Evolutionary conservation across 805 yeast species (phyloP).

Genomic region (Candida endomychidarum): DNA sequence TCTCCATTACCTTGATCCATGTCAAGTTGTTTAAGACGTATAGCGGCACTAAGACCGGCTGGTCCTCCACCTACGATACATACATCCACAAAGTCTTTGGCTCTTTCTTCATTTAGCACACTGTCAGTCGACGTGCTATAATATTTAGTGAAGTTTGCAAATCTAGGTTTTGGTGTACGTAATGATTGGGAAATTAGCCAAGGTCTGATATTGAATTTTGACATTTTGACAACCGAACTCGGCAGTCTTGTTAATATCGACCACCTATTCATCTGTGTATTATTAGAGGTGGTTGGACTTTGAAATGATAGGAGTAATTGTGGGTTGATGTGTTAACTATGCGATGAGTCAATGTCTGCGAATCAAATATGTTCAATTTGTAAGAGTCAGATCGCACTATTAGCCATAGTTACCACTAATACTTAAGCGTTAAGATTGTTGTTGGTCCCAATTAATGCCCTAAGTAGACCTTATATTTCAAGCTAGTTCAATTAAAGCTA

Average conservation of each 20-base stretch:
- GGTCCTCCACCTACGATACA: conserved; percentile 98
- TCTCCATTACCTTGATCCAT: conserved; percentile 60
- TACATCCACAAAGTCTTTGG: conserved; percentile 85
- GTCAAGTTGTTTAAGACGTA: conserved; percentile 82
- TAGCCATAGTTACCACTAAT: no score
- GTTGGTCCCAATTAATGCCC: no score
- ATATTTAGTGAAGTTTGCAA: no score
- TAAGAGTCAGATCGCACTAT: no score
- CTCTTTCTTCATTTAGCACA: conserved; percentile 60
- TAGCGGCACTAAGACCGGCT: conserved; percentile 94
- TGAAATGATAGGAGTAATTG: background rate
- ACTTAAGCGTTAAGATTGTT: no score
- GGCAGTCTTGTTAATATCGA: background rate
- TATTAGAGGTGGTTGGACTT: background rate
- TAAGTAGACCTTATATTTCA: no score
- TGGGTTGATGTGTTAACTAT: background rate
- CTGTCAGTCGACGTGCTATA: background rate
- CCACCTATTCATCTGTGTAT: conserved; percentile 2
- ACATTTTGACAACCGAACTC: background rate
- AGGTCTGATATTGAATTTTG: background rate
- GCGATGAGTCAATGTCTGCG: conserved; percentile 7
- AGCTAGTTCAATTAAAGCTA: no score
- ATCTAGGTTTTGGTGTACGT: no score
- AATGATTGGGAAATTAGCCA: background rate
- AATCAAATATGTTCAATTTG: conserved; percentile 3